Conservation (phyloP, 148 eudicot genomes). For the Fagopyrum homotropicum region DNA sequence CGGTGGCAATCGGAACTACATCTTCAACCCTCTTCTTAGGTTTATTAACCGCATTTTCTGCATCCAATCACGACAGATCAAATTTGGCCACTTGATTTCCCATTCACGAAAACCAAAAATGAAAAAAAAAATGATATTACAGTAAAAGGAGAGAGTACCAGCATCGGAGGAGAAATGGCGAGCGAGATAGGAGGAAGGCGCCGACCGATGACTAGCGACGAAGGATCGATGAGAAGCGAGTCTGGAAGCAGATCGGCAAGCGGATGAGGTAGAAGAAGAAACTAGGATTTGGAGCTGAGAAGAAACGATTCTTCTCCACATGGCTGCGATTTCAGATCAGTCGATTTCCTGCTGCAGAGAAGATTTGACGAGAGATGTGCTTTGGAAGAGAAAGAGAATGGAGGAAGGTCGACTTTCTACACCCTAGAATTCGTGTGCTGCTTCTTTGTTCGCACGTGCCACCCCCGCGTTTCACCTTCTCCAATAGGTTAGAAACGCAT, state of each 20-base stretch:
- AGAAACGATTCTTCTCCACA: conserved; percentile 49
- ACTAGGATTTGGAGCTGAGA: conserved; percentile 19
- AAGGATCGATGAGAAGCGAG: conserved; percentile 9
- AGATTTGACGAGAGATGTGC: background rate
- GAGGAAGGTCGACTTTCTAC: no score
- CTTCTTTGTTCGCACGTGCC: no score
- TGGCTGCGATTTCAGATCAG: conserved; percentile 36
- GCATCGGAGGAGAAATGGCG: conserved; percentile 42
- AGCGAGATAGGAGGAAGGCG: conserved; percentile 21
- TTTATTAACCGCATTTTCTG: conserved; percentile 23
- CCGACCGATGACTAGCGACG: conserved; percentile 9
- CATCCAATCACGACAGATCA: background rate
- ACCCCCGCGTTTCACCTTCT: no score
- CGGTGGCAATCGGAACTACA: conserved; percentile 48
- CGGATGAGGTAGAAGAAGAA: no score
- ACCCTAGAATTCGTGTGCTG: no score
- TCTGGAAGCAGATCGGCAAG: conserved; percentile 1
- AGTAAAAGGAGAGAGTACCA: conserved; percentile 22
- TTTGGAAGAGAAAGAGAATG: background rate
- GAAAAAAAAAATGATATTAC: background rate
- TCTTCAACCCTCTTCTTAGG: conserved; percentile 30
- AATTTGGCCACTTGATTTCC: background rate
- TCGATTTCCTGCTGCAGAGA: background rate
- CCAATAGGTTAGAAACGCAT: no score
- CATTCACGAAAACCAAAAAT: background rate